Conservation (phyloP, 2,329 filamentous ascomycete genomes). For the Stagonosporopsis rhizophila region DNA sequence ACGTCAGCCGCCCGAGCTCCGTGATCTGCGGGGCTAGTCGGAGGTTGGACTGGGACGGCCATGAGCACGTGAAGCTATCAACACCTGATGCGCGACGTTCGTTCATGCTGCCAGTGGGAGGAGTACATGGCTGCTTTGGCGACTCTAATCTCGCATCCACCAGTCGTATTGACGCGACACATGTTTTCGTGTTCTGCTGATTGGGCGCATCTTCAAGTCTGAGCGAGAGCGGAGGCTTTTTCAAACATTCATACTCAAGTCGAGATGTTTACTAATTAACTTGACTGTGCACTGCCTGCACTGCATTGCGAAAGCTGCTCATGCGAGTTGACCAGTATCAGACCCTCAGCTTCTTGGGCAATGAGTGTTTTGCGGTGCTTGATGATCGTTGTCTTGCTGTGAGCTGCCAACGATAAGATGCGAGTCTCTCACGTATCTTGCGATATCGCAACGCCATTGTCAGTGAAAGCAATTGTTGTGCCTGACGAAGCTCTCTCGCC, state of each 20-base stretch:
- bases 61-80: constrained; percentile 6
- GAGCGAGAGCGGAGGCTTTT: neutral
- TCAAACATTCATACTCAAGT: neutral
- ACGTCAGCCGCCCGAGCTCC: constrained; percentile 22
- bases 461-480: neutral
- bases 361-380: neutral
- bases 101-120: neutral
- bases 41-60: neutral
- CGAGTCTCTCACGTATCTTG: too few relatives aligned
- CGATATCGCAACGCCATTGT: too few relatives aligned
- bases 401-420: neutral
- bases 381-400: neutral
- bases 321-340: neutral
- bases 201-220: neutral
- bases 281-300: neutral
- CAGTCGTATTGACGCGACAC: neutral
- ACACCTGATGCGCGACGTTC: neutral
- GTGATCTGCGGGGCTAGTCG: constrained; percentile 19
- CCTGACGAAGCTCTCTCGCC: neutral
- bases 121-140: neutral
- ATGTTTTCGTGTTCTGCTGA: neutral
- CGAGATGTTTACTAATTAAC: neutral
- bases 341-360: neutral
- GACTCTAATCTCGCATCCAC: neutral
- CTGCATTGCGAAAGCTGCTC: neutral